Conservation (phyloP, 345 rosid genomes). For the Theobroma cacao region DNA sequence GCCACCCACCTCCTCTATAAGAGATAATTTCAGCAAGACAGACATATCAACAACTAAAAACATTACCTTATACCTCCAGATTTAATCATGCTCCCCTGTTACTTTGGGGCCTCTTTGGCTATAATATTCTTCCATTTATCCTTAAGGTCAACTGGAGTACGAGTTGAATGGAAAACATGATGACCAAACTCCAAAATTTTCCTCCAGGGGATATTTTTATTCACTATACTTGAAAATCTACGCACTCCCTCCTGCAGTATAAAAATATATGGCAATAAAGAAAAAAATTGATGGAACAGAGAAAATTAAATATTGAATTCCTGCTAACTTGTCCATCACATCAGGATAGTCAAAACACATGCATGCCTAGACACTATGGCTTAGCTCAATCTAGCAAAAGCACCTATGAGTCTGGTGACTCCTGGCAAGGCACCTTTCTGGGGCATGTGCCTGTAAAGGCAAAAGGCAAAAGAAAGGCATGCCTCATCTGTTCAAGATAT, state of each 20-base stretch:
- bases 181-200: constrained; percentile 75
- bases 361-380: background rate
- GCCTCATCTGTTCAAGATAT: background rate
- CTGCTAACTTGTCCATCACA: background rate
- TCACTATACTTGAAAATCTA: constrained; percentile 33
- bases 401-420: background rate
- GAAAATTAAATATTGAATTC: background rate
- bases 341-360: background rate
- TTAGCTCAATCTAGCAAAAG: background rate
- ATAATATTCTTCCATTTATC: constrained; percentile 69
- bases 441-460: background rate
- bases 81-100: background rate
- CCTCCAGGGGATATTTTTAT: constrained; percentile 77
- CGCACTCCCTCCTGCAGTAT: constrained; percentile 58
- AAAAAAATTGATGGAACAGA: background rate
- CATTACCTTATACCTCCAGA: background rate
- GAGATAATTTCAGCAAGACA: background rate
- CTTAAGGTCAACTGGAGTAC: constrained; percentile 69
- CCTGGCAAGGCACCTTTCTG: background rate
- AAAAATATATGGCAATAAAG: background rate
- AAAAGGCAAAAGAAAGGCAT: background rate
- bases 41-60: background rate
- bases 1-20: background rate
- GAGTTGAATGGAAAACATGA: constrained; percentile 47
- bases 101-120: constrained; percentile 16